Conservation (phyloP, 1,139 yeast genomes). For the Kurtzmaniella quercitrusa region DNA sequence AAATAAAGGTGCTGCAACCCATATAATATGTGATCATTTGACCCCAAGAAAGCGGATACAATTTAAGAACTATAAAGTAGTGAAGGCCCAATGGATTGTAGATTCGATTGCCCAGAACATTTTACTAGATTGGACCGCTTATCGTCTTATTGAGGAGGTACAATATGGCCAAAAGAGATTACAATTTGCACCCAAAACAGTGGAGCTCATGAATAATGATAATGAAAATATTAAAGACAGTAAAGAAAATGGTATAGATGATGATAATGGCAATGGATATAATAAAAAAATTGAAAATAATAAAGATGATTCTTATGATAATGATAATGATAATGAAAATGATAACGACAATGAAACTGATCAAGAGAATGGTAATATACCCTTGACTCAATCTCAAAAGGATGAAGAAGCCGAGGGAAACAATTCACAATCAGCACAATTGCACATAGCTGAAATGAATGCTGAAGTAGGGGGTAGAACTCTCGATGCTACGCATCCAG, state of each 20-base stretch:
- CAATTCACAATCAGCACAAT: slow-evolving; percentile 5
- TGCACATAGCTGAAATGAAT: slow-evolving; percentile 5
- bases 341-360: neutral
- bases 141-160: slow-evolving; percentile 47
- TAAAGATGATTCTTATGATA: neutral
- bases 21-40: slow-evolving; percentile 72
- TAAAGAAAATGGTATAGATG: slow-evolving; percentile 4
- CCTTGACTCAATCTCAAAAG: slow-evolving; percentile 6
- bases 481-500: slow-evolving; percentile 70
- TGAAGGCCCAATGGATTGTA: slow-evolving; percentile 76
- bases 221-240: no score
- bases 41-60: slow-evolving; percentile 73
- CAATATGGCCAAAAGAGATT: slow-evolving; percentile 49
- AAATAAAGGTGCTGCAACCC: slow-evolving; percentile 74
- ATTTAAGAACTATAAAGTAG: slow-evolving; percentile 68
- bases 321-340: slow-evolving; percentile 5
- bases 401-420: slow-evolving; percentile 8
- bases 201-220: neutral
- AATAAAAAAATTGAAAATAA: no score
- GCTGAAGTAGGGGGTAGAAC: slow-evolving; percentile 11
- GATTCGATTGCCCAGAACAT: slow-evolving; percentile 51
- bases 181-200: slow-evolving; percentile 12
- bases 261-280: neutral
- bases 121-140: slow-evolving; percentile 66
- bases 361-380: slow-evolving; percentile 2